Conservation (phyloP, 345 rosid genomes). For the Erucastrum elatum region DNA sequence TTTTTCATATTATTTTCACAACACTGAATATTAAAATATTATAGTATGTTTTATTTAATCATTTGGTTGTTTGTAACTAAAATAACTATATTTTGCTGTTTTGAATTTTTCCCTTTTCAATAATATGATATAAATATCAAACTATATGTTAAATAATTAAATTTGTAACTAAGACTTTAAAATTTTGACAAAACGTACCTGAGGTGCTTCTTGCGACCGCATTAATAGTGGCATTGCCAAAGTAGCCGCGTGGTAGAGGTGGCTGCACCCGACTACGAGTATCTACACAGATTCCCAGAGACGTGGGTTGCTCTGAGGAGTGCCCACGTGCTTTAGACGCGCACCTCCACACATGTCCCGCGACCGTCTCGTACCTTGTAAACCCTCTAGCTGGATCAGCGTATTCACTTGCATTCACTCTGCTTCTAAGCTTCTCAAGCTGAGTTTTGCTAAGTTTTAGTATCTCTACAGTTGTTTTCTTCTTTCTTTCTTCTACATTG, state of each 20-base stretch:
- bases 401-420: constrained; percentile 39
- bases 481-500: constrained; percentile 45
- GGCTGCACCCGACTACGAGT: constrained; percentile 50
- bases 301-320: constrained; percentile 49
- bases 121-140: too few relatives aligned
- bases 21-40: background rate
- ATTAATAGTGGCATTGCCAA: constrained; percentile 50
- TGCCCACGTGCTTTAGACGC: constrained; percentile 42
- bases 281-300: constrained; percentile 50
- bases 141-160: too few relatives aligned
- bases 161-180: background rate
- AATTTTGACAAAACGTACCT: constrained; percentile 26
- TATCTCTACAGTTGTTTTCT: constrained; percentile 49
- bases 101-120: too few relatives aligned
- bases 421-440: constrained; percentile 47
- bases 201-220: constrained; percentile 46
- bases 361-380: constrained; percentile 41
- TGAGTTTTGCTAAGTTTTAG: constrained; percentile 45
- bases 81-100: too few relatives aligned
- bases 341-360: constrained; percentile 42
- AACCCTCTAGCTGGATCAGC: constrained; percentile 35
- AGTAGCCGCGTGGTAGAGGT: constrained; percentile 38
- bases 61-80: background rate
- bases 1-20: background rate
- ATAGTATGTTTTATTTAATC: too few relatives aligned